phyloP scores from a whole-genome alignment of 805 yeast species.

The Metschnikowia drakensbergensis region DNA sequence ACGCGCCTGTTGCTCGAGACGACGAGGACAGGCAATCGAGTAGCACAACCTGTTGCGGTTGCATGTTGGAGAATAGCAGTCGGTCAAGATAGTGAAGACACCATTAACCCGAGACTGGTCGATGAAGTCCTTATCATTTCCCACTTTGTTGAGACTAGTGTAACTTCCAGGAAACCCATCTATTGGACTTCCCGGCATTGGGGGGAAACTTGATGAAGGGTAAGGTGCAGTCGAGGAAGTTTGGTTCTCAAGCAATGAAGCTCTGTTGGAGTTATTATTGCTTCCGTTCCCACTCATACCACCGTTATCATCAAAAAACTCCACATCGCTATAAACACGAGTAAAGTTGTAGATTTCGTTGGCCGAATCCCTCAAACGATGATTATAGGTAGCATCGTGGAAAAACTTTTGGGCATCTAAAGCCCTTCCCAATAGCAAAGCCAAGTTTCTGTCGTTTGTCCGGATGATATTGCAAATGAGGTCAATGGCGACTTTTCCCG shows the following conservation, averaged over 20 bases:
- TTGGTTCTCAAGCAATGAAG: conserved; percentile 23
- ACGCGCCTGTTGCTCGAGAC: conserved; percentile 93
- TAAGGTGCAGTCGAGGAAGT: conserved; percentile 19
- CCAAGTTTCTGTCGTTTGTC: conserved; percentile 88
- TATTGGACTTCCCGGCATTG: conserved; percentile 17
- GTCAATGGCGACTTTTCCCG: conserved; percentile 93
- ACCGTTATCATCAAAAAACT: conserved; percentile 33
- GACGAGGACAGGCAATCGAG: conserved; percentile 92
- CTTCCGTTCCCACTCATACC: conserved; percentile 17
- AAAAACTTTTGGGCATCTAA: conserved; percentile 91
- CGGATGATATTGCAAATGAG: conserved; percentile 79
- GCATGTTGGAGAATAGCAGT: conserved; percentile 97
- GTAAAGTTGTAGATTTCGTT: conserved; percentile 85
- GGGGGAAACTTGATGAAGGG: conserved; percentile 18
- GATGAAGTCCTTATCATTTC: conserved; percentile 14
- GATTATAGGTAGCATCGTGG: conserved; percentile 95
- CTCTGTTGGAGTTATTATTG: conserved; percentile 26
- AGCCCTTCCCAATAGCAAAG: conserved; percentile 83
- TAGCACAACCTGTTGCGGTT: conserved; percentile 84
- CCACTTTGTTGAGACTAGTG: conserved; percentile 16
- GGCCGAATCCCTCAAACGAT: conserved; percentile 81
- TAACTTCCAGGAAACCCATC: conserved; percentile 14
- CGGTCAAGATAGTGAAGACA: conserved; percentile 86
- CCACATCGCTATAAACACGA: conserved; percentile 47
- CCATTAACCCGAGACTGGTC: conserved; percentile 62